Conservation (phyloP, 2,329 filamentous ascomycete genomes). For the Rhynchosporium graminicola region DNA sequence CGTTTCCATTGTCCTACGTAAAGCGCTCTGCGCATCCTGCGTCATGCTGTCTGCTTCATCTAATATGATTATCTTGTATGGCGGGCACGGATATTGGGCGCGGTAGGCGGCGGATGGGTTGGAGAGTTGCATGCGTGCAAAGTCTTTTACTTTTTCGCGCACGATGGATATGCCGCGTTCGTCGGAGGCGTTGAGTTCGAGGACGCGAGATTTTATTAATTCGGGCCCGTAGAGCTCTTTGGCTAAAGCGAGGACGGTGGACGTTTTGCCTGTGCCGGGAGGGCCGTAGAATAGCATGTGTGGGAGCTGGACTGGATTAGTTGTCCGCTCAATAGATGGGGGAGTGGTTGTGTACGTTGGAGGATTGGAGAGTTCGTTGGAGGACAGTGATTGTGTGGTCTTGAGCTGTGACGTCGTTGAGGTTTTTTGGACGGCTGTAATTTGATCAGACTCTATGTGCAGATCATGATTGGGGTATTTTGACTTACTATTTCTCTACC, state of each 20-base stretch:
- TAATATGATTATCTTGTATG: constrained; percentile 98
- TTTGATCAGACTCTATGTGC: constrained; percentile 38
- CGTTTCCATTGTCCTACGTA: constrained; percentile 96
- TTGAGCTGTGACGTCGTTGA: constrained; percentile 94
- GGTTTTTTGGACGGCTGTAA: constrained; percentile 81
- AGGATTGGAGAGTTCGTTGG: constrained; percentile 88
- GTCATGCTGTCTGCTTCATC: constrained; percentile 99
- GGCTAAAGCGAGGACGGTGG: constrained; percentile 92
- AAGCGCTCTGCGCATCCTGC: constrained; percentile 91
- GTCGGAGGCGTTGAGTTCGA: constrained; percentile 98
- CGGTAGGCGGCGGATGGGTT: constrained; percentile 69
- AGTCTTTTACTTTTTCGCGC: constrained; percentile 96
- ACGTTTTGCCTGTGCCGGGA: constrained; percentile 96
- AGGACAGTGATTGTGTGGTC: constrained; percentile 95
- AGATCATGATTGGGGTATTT: neutral
- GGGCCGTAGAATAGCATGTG: constrained; percentile 99
- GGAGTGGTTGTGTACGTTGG: constrained; percentile 63
- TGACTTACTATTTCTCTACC: constrained; percentile 96
- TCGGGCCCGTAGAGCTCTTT: constrained; percentile 97
- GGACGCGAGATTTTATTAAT: constrained; percentile 88
- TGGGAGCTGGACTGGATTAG: constrained; percentile 63
- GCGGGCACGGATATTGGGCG: constrained; percentile 83
- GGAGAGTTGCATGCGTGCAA: constrained; percentile 91
- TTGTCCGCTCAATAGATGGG: neutral
- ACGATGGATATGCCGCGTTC: constrained; percentile 98